phyloP scores from a whole-genome alignment of 139 green algal species.

The Picochlorum sp. region DNA sequence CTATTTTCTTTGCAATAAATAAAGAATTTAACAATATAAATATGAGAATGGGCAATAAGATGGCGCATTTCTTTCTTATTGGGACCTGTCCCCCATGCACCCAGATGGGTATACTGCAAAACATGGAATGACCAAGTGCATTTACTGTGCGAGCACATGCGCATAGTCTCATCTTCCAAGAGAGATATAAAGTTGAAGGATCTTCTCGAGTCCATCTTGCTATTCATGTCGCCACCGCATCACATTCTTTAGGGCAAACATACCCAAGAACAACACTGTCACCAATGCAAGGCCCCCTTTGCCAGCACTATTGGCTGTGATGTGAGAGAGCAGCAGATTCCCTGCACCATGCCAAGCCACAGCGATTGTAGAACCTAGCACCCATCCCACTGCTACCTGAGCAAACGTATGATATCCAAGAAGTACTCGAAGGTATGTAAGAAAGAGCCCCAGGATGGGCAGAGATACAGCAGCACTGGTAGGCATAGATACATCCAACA shows the following conservation, averaged over 20 bases:
- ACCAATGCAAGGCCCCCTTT: not conserved
- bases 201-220: not conserved
- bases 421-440: slow-evolving; percentile 52
- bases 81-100: too few species aligned
- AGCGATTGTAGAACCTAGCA: slow-evolving; percentile 27
- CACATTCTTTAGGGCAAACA: slow-evolving; percentile 15
- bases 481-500: not conserved
- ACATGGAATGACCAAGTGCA: too few species aligned
- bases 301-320: not conserved
- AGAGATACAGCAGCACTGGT: not conserved
- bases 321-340: not conserved
- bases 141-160: too few species aligned
- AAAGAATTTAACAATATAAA: too few species aligned
- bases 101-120: too few species aligned
- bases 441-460: not conserved
- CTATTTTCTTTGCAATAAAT: too few species aligned
- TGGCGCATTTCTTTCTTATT: too few species aligned
- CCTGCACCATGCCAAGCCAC: not conserved
- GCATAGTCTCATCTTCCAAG: too few species aligned
- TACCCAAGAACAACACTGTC: not conserved
- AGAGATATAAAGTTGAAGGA: not conserved
- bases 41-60: too few species aligned
- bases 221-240: slow-evolving; percentile 6
- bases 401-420: slow-evolving; percentile 56
- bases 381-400: slow-evolving; percentile 49